Evolutionary conservation across 2,329 filamentous ascomycete species (phyloP), one percentile per base, ranked within the genome.

Genomic region (Lasiodiplodia citricola): DNA sequence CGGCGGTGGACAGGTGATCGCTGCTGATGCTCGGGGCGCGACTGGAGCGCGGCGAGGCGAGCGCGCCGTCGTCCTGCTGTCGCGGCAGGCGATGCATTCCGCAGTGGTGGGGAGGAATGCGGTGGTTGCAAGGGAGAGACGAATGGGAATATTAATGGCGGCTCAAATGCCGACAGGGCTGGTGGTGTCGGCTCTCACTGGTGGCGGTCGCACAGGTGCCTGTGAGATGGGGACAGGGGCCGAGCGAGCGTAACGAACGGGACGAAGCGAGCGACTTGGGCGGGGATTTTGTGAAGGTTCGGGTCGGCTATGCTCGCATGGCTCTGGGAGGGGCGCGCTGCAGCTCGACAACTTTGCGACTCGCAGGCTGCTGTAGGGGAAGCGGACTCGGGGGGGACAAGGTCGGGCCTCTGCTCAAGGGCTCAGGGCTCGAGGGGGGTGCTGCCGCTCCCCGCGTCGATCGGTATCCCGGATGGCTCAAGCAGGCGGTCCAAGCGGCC

Each of bases 1-100:
- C 83, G 71, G 87, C 84, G 71, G 86, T 82, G 6, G 91, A 92
- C 28, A 50, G 58, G 70, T 87, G 83, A 78, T 93, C 91, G 83
- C 91, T 92, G 70, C 89, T 92, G 71, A 91, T 85, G 79, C 90
- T 92, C 57, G 73, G 70, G 23, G 77, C 76, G 69, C 77, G 76
- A 72, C 78, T 80, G 23, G 76, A 79, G 73, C 78, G 79, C 68
- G 78, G 73, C 54, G 79, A 80, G 56, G 55, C 50, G 50, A 54
- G 66, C 10, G 56, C 57, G 66, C 66, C 57, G 56, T 68, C 66
- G 35, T 51, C 54, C 47, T 67, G 65, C 21, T 58, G 55, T 21
- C 35, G 41, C 31, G 66, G 50, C 44, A 44, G 47, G 35, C 66
- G 66, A 60, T 68, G 35, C 66, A 68, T 68, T 66, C 63, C 63